Evolutionary conservation across 257 asterid genomes (phyloP), one percentile per base, ranked within the genome.

Genomic region (Gardenia jasminoides): DNA sequence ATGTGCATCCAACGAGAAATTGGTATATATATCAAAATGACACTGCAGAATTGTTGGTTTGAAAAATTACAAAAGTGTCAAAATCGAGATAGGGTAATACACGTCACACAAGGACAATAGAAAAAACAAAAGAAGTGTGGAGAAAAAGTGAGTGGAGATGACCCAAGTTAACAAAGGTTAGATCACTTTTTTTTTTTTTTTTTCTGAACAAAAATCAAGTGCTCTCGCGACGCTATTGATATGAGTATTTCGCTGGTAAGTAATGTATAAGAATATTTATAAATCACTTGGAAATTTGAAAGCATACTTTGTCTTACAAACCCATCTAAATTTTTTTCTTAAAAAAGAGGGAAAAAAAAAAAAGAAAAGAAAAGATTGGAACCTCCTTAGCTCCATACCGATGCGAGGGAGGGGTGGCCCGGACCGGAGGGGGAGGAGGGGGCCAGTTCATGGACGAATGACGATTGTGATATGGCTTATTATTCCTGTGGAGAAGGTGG

Each of bases 61-160:
- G 11, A 8, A 22, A 70, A 50, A 44, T 72, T 15, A 76, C 43
- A 26, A 20, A 1, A 39, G 13, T 15, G 20, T n/a, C 24, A 24
- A 59, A 26, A 7, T 75, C 61, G 1, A 62, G 44, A n/a, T 39
- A 17, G 39, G 2, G 10, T 28, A 47, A 72, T 72, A 41, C 13
- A 15, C 43, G 17, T 41, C 75, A 66, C 26, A 52, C 11, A 78
- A 77, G 61, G 80, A 72, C 83, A 79, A 59, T 68, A 70, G 77
- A 83, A 80, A 78, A 76, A 82, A 77, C 77, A 64, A 82, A 78
- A 43, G 77, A 31, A 78, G 86, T 80, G 80, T 66, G 76, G 85
- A 82, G 85, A 82, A 26, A 66, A 33, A 33, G 17, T 64, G 61
- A 80, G 84, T 79, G 85, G 87, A 72, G 75, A 67, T 3, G 41